Conservation (phyloP, 305 asterid genomes). For the Fraxinus velutina region DNA sequence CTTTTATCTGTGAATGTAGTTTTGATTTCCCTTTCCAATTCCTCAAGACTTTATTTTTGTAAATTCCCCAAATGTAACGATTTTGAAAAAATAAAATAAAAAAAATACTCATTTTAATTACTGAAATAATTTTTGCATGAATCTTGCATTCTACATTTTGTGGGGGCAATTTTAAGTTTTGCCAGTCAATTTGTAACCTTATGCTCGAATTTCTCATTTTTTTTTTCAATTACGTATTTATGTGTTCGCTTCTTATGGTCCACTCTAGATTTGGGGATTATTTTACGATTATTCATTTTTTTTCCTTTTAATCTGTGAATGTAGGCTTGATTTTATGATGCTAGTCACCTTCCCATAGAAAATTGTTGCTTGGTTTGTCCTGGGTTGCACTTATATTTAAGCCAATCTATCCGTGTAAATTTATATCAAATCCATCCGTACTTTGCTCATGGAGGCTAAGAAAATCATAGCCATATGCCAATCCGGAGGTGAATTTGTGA, state of each 20-base stretch:
- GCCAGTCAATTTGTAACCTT: background rate
- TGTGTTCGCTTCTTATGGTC: background rate
- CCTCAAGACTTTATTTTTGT: background rate
- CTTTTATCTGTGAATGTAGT: constrained; percentile 1
- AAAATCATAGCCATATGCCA: constrained; percentile 94
- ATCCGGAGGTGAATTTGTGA: constrained; percentile 83
- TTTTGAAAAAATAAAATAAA: background rate
- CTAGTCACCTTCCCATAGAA: background rate
- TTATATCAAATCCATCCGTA: constrained; percentile 12
- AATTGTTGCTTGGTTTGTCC: constrained; percentile 20
- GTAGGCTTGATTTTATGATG: constrained; percentile 2
- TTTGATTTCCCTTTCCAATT: background rate
- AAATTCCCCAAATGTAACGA: background rate
- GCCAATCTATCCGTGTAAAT: background rate
- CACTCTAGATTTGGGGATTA: constrained; percentile 14
- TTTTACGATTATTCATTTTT: constrained; percentile 4
- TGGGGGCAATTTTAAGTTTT: constrained; percentile 8
- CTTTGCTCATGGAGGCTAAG: constrained; percentile 57
- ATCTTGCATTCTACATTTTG: background rate
- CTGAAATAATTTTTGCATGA: background rate
- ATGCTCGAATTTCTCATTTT: background rate
- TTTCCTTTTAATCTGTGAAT: background rate
- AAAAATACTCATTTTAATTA: background rate
- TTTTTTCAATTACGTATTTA: constrained; percentile 10
- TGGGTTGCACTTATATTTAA: background rate